Evolutionary conservation across 2,329 filamentous ascomycete species (phyloP), one percentile per base, ranked within the genome.

Genomic region (Aureobasidium subglaciale): DNA sequence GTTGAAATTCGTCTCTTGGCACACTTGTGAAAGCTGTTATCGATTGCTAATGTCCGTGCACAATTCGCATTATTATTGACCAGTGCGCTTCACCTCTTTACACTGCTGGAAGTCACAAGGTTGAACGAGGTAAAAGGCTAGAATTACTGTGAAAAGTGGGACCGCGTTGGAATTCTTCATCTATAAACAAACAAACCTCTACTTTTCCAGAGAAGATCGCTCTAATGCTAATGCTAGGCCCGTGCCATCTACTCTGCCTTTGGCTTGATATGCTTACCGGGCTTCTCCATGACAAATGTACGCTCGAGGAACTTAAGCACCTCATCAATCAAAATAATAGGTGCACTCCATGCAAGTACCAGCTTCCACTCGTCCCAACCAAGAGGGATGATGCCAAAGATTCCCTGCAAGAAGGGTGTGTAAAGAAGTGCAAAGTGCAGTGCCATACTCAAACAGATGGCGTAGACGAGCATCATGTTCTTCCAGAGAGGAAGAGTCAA

Each of bases 381-480:
- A 62, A 99, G 74, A 9, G 93, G 91, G 60, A 96, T 73, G 61
- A 99, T 97, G 34, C 88, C 88, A 76, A 99, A 99, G 58, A 99
- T 75, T 7, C 76, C 78, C 74, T 96, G 92, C 58, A 99, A 74
- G 74, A 96, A 83, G 0, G 95, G 93, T 2, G 86, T 87, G 74
- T 99, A 99, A 34, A 99, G 80, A 48, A 99, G 85, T 22, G 85
- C 88, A 71, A 97, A 96, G 78, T 99, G 93, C 56, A 99, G 80
- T 1, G 83, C 84, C 93, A 99, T 99, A 35, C 89, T 95, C 60
- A 99, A 77, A 10, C 81, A 78, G 67, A 99, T 96, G 60, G 93
- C 95, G 65, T 95, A 96, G 55, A 99, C 89, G 16, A 99, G 85
- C 80, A 96, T 93, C 86, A 96, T 93, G 76, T 99, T 99, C 68